Percentiles rank a stretch among this genome's conserved stretches.
phyloP scores from a whole-genome alignment of 768 basidiomycete genomes.

The Cystofilobasidium macerans region DNA sequence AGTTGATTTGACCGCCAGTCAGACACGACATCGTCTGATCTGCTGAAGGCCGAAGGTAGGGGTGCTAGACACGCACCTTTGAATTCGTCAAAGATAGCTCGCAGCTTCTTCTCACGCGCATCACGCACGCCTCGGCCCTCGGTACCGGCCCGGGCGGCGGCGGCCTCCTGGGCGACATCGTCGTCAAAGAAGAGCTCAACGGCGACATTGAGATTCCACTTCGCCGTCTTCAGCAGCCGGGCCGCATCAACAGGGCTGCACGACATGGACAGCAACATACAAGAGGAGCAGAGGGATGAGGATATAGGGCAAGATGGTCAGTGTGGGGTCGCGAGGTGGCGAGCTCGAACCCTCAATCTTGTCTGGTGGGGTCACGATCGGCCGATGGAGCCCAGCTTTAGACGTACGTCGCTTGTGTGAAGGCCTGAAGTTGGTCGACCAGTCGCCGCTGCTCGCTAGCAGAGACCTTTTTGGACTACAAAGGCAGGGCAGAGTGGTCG shows the following conservation, averaged over 20 bases:
- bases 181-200: conserved; percentile 37
- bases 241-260: conserved; percentile 32
- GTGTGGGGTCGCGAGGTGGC: too few relatives aligned
- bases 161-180: conserved; percentile 29
- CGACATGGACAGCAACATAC: background rate
- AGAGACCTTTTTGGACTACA: conserved; percentile 16
- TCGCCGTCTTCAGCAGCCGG: conserved; percentile 33
- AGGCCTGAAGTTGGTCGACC: conserved; percentile 20
- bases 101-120: conserved; percentile 32
- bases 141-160: background rate
- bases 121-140: conserved; percentile 29
- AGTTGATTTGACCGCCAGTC: too few relatives aligned
- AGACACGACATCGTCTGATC: background rate
- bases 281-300: background rate
- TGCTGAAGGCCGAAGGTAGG: background rate
- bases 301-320: too few relatives aligned
- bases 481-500: too few relatives aligned
- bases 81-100: conserved; percentile 37
- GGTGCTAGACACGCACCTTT: conserved; percentile 31
- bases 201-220: conserved; percentile 36
- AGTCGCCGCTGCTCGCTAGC: conserved; percentile 9
- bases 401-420: conserved; percentile 17
- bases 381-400: background rate
- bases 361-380: background rate
- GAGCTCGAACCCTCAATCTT: too few relatives aligned